A percentile compares a stretch with the other conserved stretches of the same genome.
Conservation (phyloP, 306 rosid species). For the Arachis hypogaea region DNA sequence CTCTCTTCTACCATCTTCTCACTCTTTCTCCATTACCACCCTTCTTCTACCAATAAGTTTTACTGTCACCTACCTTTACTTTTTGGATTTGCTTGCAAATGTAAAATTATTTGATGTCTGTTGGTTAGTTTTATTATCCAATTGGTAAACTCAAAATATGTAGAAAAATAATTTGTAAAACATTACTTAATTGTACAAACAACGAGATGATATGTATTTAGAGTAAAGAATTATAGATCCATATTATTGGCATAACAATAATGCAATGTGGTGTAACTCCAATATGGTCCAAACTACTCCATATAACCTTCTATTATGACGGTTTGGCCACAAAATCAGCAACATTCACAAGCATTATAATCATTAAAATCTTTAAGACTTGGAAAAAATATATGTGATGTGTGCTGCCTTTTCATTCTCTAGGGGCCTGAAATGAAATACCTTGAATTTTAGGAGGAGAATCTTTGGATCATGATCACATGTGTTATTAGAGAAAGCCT, state of each 20-base stretch:
- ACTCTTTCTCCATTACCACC: slow-evolving; percentile 38
- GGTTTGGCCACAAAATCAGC: neutral
- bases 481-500: neutral
- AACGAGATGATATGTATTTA: neutral
- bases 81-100: neutral
- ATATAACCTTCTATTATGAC: too few relatives aligned
- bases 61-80: neutral
- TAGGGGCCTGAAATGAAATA: neutral
- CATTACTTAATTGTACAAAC: neutral
- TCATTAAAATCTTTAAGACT: neutral
- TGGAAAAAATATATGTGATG: too few relatives aligned
- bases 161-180: neutral
- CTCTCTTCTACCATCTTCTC: slow-evolving; percentile 48
- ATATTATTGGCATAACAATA: neutral
- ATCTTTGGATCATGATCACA: neutral
- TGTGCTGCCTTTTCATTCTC: too few relatives aligned
- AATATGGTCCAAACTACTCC: too few relatives aligned
- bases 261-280: neutral
- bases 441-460: slow-evolving; percentile 1
- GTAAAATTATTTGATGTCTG: neutral
- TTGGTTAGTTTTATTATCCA: neutral
- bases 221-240: neutral
- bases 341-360: neutral
- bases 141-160: neutral
- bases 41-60: neutral